These are phyloP conservation scores for Kalmusia sp. DNA, from an alignment of 2,329 filamentous ascomycete species.

Conservation along the genomic window DNA sequence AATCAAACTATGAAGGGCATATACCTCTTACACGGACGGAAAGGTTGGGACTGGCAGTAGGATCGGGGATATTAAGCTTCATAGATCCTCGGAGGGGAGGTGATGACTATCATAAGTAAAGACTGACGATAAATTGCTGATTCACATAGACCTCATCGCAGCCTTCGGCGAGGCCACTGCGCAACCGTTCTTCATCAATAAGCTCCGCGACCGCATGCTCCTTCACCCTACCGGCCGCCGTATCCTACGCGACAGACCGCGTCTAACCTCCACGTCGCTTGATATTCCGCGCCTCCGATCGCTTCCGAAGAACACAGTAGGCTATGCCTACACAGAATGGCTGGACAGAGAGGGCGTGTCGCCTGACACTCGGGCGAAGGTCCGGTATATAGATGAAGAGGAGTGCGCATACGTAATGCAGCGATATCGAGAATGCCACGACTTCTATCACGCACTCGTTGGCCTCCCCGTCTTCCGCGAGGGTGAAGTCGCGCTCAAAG, in stretches of 20 bases:
- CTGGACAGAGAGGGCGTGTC: slow-evolving; percentile 93
- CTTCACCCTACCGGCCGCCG: slow-evolving; percentile 80
- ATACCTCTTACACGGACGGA: slow-evolving; percentile 84
- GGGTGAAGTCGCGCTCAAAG: slow-evolving; percentile 96
- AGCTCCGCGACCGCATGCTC: slow-evolving; percentile 92
- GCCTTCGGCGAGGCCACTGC: slow-evolving; percentile 93
- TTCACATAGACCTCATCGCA: slow-evolving; percentile 80
- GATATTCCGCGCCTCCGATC: slow-evolving; percentile 73
- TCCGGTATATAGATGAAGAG: slow-evolving; percentile 91
- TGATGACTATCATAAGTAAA: slow-evolving; percentile 40
- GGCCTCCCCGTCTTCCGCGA: slow-evolving; percentile 91
- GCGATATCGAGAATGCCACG: slow-evolving; percentile 94
- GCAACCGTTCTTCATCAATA: slow-evolving; percentile 92
- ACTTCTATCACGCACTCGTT: slow-evolving; percentile 96
- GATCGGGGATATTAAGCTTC: slow-evolving; percentile 66
- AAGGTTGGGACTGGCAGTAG: slow-evolving; percentile 71
- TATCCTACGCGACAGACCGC: slow-evolving; percentile 88
- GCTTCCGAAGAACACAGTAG: slow-evolving; percentile 77
- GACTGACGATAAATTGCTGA: background rate
- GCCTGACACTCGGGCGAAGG: slow-evolving; percentile 82
- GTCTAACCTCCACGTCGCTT: slow-evolving; percentile 78
- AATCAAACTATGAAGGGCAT: slow-evolving; percentile 89
- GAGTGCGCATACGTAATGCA: slow-evolving; percentile 99
- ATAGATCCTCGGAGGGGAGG: slow-evolving; percentile 82
- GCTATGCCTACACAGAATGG: slow-evolving; percentile 84